These are phyloP conservation scores for Poa pratensis DNA, from an alignment of 176 grass and related monocot genomes.

Conservation along the genomic window DNA sequence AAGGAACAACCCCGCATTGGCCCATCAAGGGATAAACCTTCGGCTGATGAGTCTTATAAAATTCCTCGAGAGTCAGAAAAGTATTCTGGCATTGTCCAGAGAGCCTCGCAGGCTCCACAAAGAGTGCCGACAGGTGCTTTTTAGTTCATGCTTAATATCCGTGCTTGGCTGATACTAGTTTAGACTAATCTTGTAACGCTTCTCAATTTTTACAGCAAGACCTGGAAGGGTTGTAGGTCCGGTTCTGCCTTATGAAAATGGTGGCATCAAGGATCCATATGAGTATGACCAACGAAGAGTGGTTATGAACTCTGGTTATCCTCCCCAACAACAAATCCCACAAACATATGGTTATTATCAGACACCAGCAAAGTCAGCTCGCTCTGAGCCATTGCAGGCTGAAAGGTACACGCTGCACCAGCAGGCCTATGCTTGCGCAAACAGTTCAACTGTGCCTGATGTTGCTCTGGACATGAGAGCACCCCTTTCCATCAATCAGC, in stretches of 20 bases:
- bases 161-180: background rate
- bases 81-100: slow-evolving; percentile 40
- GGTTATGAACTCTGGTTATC: slow-evolving; percentile 67
- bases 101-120: slow-evolving; percentile 65
- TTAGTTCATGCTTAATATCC: slow-evolving; percentile 17
- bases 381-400: slow-evolving; percentile 51
- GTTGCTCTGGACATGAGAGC: slow-evolving; percentile 95
- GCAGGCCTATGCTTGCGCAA: slow-evolving; percentile 54
- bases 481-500: slow-evolving; percentile 71
- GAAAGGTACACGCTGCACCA: slow-evolving; percentile 63
- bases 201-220: slow-evolving; percentile 66
- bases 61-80: slow-evolving; percentile 44
- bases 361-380: slow-evolving; percentile 54
- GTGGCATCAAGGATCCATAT: slow-evolving; percentile 60
- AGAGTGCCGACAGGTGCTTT: slow-evolving; percentile 70
- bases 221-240: slow-evolving; percentile 83
- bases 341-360: slow-evolving; percentile 75
- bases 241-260: slow-evolving; percentile 76
- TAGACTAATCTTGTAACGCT: slow-evolving; percentile 28
- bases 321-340: slow-evolving; percentile 65
- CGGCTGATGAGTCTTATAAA: slow-evolving; percentile 57
- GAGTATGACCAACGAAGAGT: slow-evolving; percentile 57
- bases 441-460: slow-evolving; percentile 60
- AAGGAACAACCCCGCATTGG: slow-evolving; percentile 65
- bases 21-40: slow-evolving; percentile 60